Conservation (phyloP, 257 asterid species). For the Solanum piurae region DNA sequence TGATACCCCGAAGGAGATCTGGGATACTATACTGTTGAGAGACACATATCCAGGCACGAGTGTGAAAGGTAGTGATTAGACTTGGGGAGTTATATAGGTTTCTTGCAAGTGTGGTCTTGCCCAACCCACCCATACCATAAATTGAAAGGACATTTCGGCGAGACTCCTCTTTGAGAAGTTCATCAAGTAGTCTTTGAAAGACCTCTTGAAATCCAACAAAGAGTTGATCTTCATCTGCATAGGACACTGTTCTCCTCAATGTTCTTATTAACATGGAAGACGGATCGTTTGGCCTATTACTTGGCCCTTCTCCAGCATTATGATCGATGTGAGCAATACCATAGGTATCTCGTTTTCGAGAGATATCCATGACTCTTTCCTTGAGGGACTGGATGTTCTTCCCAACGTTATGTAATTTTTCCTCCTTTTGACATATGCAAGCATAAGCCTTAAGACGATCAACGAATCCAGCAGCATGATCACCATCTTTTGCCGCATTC, state of each 20-base stretch:
- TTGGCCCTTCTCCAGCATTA: neutral
- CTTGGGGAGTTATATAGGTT: neutral
- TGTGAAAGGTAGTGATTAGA: neutral
- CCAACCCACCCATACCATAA: neutral
- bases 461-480: neutral
- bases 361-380: neutral
- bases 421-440: neutral
- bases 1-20: too few species aligned
- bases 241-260: neutral
- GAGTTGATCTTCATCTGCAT: neutral
- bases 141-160: neutral
- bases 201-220: neutral
- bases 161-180: neutral
- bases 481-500: neutral
- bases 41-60: neutral
- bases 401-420: neutral
- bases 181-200: neutral
- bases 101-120: neutral
- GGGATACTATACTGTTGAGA: neutral
- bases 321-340: neutral
- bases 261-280: neutral
- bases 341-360: slow-evolving; percentile 1
- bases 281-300: neutral
- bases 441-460: neutral
- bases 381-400: neutral